Base-by-base conservation (phyloP, 2,329 filamentous ascomycete species). In the Xylaria sp. region DNA sequence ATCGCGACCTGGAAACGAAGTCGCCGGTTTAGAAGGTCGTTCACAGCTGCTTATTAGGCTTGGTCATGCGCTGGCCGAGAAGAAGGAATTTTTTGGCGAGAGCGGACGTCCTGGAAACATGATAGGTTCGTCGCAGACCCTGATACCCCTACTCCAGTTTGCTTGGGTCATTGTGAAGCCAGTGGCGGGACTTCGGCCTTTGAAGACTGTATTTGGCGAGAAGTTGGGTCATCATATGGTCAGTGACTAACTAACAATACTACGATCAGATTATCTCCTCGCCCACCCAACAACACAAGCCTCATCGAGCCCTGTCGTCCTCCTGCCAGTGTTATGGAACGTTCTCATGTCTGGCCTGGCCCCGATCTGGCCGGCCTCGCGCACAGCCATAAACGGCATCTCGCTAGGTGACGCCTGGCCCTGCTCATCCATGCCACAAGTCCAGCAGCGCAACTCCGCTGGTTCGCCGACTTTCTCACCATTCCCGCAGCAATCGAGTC, bases 321-420 rank as follows among this genome's bases (percentile, higher is more conserved):
- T 92, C 12, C 84, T 98, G 13, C 93, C 94, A 1, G 95, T 94
- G 0, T 85, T 99, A 8, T 99, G 96, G 96, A 90, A 90, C 70
- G 89, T 95, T 1, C 88, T 99, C 12, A 97, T 97, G 90, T 91
- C 94, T 67, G 94, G 94, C 8, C 85, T 99, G 10, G 88, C 90
- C 3, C 88, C 91, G 0, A 97, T 98, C 79, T 99, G 96, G 96
- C 95, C 96, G 0, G 82, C 89, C 0, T 93, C 93, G 0, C 90
- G 95, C 71, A 97, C 95, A 0, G 89, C 92, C 71, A 91, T 99
- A 74, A 93, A 97, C 77, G 94, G 94, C 1, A 87, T 93, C 34
- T 90, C 94, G 0, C 89, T 99, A 18, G 96, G 96, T 65, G 96
- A 99, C 78, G 95, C 96, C 28, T 99, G 96, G 96, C 92, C 91